Base-by-base conservation (phyloP, 2,329 filamentous ascomycete species). In the Trichoderma sp. region DNA sequence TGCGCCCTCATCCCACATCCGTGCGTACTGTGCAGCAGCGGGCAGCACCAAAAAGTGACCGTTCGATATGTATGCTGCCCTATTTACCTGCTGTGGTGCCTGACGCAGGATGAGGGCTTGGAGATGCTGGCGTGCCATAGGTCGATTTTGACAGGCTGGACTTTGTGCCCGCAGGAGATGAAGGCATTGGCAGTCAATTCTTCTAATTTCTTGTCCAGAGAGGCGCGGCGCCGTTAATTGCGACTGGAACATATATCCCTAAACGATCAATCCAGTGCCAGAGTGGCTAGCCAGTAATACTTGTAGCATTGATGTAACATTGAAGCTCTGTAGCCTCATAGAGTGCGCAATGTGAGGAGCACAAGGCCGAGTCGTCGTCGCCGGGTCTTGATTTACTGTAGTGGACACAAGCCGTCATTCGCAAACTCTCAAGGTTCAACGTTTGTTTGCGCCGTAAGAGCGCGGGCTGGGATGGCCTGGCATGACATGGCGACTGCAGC, bases 51-150 rank as follows among this genome's bases (percentile, higher is more conserved):
- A 56, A 33, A 57, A 35, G 14, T 58, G 63, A 66, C 63, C 37
- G 35, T 58, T 58, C 63, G 40, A 58, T 27, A 68, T 68, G 65
- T 68, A 68, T 47, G 56, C 65, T 61, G 57, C 57, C 56, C 65
- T 68, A 68, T 43, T 29, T 43, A 49, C 31, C 68, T 68, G 68
- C 63, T 70, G 63, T 66, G 68, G 68, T 70, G 68, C 68, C 68
- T 70, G 68, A 70, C 68, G 63, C 62, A 61, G 47, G 63, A 66
- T 57, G 63, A 66, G 63, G 52, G 37, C 24, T 66, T 66, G 55
- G 21, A 52, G 63, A 49, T 66, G 53, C 63, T 11, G 53, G 37
- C 27, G 40, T 58, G 11, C 40, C 37, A 56, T 56, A 70, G 65
- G 65, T n/a, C 40, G 13, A 29, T 33, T 33, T 33, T 52, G 53